These are phyloP conservation scores for Closterium sp. DNA, from an alignment of 139 green algal genomes.

Conservation along the genomic window DNA sequence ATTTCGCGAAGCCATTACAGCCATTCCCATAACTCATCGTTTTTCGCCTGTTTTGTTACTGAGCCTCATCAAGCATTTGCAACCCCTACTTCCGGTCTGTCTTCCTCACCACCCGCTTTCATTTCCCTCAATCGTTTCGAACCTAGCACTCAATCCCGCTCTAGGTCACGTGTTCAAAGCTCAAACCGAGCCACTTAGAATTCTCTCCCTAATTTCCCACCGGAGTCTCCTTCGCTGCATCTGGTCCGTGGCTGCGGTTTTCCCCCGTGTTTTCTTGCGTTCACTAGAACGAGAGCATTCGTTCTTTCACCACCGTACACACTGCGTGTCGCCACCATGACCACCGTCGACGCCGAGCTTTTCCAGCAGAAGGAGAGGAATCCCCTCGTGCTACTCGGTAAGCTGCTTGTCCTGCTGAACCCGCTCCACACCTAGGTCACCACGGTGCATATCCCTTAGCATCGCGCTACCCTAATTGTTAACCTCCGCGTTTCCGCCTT, in stretches of 20 bases:
- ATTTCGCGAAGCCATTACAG: not conserved
- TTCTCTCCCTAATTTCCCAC: too few species aligned
- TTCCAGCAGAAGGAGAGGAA: not conserved
- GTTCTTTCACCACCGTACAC: too few species aligned
- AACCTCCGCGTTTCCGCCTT: not conserved
- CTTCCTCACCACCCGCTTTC: too few species aligned
- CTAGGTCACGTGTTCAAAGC: too few species aligned
- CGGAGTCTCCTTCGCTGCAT: too few species aligned
- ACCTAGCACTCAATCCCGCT: too few species aligned
- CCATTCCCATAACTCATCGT: not conserved
- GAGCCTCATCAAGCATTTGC: not conserved
- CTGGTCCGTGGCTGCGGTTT: too few species aligned
- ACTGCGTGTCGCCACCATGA: not conserved
- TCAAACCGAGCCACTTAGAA: too few species aligned
- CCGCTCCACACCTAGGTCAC: not conserved
- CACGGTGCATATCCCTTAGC: not conserved
- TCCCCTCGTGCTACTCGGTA: not conserved
- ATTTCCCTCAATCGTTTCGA: too few species aligned
- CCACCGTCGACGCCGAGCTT: not conserved
- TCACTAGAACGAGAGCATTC: not conserved
- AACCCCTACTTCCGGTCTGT: not conserved
- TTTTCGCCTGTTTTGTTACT: not conserved
- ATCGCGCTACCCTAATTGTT: not conserved
- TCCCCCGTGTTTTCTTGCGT: too few species aligned
- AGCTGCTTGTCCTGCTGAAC: not conserved